Conservation (phyloP, 306 rosid species). For the Comarum palustre region DNA sequence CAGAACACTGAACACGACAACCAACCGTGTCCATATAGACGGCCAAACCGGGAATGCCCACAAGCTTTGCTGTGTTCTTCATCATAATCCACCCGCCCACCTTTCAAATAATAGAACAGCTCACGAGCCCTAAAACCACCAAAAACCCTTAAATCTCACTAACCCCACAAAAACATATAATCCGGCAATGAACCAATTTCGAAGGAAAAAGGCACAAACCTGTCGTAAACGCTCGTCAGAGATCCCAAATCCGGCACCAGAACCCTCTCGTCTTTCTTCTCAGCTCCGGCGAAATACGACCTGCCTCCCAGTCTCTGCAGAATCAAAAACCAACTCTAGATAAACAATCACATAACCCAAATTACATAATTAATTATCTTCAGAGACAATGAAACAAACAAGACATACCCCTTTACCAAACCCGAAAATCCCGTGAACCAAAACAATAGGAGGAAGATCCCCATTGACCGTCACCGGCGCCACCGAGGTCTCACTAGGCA, state of each 20-base stretch:
- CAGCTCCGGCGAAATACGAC: slow-evolving; percentile 94
- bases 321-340: not conserved
- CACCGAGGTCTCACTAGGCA: not conserved
- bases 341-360: not conserved
- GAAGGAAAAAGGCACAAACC: slow-evolving; percentile 37
- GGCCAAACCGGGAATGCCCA: slow-evolving; percentile 82
- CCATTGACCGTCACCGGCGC: slow-evolving; percentile 7
- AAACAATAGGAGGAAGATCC: slow-evolving; percentile 77
- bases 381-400: slow-evolving; percentile 5
- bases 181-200: not conserved
- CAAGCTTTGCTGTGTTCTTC: slow-evolving; percentile 87
- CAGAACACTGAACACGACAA: not conserved
- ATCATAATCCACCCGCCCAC: slow-evolving; percentile 91
- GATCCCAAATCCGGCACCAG: slow-evolving; percentile 99
- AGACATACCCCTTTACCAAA: slow-evolving; percentile 84
- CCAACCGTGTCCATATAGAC: slow-evolving; percentile 71
- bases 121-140: slow-evolving; percentile 72
- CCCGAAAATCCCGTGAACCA: slow-evolving; percentile 95
- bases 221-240: slow-evolving; percentile 77
- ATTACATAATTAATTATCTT: not conserved
- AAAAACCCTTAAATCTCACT: slow-evolving; percentile 8
- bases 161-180: not conserved
- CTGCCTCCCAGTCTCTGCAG: slow-evolving; percentile 73
- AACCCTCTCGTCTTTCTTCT: slow-evolving; percentile 92
- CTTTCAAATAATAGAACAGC: slow-evolving; percentile 91